phyloP scores from a whole-genome alignment of 192 early-diverging fungal species.

The Phycomyces nitens region DNA sequence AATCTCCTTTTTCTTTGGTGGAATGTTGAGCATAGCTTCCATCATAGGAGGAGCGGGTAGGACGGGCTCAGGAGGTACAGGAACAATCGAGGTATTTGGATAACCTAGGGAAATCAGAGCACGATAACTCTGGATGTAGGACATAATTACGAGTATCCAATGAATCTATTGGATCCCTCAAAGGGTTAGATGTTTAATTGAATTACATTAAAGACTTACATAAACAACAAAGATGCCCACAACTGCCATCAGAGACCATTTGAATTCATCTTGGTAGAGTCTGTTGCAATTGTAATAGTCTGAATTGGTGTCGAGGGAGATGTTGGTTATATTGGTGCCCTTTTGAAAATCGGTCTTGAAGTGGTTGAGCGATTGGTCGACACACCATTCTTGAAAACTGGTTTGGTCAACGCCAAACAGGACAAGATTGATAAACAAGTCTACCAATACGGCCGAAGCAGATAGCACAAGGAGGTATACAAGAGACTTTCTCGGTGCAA shows the following conservation, averaged over 20 bases:
- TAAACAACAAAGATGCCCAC: slow-evolving; percentile 3
- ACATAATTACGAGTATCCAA: background rate
- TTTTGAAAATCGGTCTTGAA: background rate
- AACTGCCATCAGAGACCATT: slow-evolving; percentile 12
- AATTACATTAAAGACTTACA: slow-evolving; percentile 7
- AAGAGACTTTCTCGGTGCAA: background rate
- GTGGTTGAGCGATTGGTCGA: background rate
- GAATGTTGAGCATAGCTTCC: no score
- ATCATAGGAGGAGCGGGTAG: no score
- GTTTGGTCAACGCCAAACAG: slow-evolving; percentile 5
- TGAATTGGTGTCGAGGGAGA: background rate
- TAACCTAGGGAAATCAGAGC: no score
- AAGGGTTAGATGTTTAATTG: background rate
- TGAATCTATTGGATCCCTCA: background rate
- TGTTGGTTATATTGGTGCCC: background rate
- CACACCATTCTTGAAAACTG: slow-evolving; percentile 9
- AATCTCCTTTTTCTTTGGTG: no score
- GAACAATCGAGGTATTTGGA: no score
- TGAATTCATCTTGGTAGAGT: slow-evolving; percentile 13
- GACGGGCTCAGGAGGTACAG: no score
- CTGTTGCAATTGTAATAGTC: slow-evolving; percentile 16
- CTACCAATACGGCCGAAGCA: background rate
- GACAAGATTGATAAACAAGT: slow-evolving; percentile 14
- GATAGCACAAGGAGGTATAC: no score
- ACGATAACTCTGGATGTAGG: no score